Conservation (phyloP, 768 basidiomycete species). For the Hirschioporus abietinus region DNA sequence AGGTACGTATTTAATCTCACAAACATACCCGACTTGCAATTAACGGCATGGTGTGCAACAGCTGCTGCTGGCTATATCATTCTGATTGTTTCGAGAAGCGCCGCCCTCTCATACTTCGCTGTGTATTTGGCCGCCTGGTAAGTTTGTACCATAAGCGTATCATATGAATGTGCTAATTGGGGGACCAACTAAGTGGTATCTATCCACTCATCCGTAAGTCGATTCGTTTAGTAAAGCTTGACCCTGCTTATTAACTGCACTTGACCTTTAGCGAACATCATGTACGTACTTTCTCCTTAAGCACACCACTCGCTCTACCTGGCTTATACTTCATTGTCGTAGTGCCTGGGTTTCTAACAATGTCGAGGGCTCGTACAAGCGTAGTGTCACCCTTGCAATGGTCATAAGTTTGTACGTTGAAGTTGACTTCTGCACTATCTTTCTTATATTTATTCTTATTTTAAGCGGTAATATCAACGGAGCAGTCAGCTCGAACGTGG, state of each 20-base stretch:
- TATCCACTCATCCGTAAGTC: constrained; percentile 65
- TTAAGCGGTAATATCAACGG: constrained; percentile 67
- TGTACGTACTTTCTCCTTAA: constrained; percentile 30
- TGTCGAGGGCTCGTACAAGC: constrained; percentile 72
- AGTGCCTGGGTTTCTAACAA: constrained; percentile 63
- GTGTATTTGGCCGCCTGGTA: constrained; percentile 67
- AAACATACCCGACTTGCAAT: background rate
- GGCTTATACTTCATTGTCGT: constrained; percentile 1
- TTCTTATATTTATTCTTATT: constrained; percentile 4
- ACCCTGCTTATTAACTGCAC: constrained; percentile 2
- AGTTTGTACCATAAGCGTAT: constrained; percentile 18
- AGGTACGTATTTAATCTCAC: constrained; percentile 14
- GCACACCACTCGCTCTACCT: background rate
- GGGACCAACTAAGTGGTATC: constrained; percentile 46
- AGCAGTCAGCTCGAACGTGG: constrained; percentile 72
- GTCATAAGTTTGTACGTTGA: constrained; percentile 54
- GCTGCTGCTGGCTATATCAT: constrained; percentile 67
- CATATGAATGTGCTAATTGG: constrained; percentile 7
- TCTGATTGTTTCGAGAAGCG: constrained; percentile 53
- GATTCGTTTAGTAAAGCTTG: background rate
- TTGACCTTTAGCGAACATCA: constrained; percentile 45
- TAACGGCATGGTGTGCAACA: constrained; percentile 14
- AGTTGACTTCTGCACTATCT: background rate
- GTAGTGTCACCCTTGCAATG: constrained; percentile 66
- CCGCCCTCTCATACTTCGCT: constrained; percentile 66